Conservation (phyloP, 2,329 filamentous ascomycete genomes). For the Aureobasidium namibiae region DNA sequence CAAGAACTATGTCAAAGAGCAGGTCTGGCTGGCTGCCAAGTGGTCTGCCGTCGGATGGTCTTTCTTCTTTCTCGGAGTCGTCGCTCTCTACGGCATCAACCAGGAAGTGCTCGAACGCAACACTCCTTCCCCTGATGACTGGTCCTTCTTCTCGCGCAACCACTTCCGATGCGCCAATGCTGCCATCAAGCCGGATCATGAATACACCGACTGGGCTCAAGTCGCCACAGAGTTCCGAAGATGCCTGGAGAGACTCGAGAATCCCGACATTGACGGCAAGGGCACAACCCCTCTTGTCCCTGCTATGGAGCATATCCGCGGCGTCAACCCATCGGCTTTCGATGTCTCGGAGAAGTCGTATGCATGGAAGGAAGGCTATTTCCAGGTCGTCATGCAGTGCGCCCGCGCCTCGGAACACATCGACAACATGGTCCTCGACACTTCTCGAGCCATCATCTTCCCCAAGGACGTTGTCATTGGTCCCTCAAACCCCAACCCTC, state of each 20-base stretch:
- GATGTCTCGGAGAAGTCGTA: conserved; percentile 71
- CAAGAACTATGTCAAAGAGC: conserved; percentile 60
- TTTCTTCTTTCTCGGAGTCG: conserved; percentile 49
- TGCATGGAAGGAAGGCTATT: conserved; percentile 80
- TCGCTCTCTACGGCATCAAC: conserved; percentile 57
- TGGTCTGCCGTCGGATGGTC: conserved; percentile 60
- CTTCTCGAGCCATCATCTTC: conserved; percentile 56
- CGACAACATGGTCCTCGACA: conserved; percentile 70
- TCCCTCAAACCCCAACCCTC: conserved; percentile 73
- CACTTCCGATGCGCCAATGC: conserved; percentile 52
- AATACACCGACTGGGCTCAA: conserved; percentile 60
- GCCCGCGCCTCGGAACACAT: conserved; percentile 72
- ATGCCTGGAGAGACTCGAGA: conserved; percentile 60
- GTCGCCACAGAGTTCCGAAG: conserved; percentile 53
- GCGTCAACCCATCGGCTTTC: conserved; percentile 49
- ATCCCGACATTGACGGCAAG: conserved; percentile 58
- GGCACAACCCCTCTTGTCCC: conserved; percentile 16
- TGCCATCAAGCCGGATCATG: conserved; percentile 42
- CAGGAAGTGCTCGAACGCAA: conserved; percentile 68
- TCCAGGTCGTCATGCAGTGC: conserved; percentile 68
- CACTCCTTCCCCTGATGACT: conserved; percentile 76
- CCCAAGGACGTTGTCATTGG: conserved; percentile 67
- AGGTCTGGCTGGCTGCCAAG: conserved; percentile 61
- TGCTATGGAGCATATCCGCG: conserved; percentile 34
- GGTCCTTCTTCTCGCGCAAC: conserved; percentile 63